phyloP scores from a whole-genome alignment of 148 eudicot genomes.

The Pouteria glomerata region DNA sequence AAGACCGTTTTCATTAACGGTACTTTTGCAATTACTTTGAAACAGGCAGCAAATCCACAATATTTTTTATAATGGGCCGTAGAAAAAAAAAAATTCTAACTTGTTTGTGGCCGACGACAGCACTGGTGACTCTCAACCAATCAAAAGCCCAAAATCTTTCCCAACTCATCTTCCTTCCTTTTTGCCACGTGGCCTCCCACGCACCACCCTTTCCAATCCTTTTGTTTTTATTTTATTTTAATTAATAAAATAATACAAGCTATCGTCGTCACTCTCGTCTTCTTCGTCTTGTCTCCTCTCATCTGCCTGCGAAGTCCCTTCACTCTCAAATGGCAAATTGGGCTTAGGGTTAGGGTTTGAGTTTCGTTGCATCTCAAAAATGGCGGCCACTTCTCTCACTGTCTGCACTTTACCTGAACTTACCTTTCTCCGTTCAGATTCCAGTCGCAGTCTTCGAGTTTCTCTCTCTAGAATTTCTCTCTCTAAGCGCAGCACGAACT shows the following conservation, averaged over 20 bases:
- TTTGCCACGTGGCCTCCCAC: not conserved
- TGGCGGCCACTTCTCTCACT: conserved; percentile 23
- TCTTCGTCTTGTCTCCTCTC: not conserved
- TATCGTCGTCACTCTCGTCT: not conserved
- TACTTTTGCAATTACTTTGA: no score
- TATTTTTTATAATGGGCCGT: no score
- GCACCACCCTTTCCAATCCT: no score
- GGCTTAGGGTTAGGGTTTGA: not conserved
- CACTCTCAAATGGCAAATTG: not conserved
- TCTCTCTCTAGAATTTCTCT: conserved; percentile 16
- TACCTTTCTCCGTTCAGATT: conserved; percentile 21
- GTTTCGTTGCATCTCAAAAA: conserved; percentile 3
- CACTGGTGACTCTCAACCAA: no score
- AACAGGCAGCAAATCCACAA: no score
- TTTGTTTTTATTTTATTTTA: not conserved
- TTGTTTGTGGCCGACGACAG: no score
- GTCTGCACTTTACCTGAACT: conserved; percentile 22
- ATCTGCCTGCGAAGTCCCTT: not conserved
- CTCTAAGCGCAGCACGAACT: conserved; percentile 10
- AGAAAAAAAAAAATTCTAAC: no score
- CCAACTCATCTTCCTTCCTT: not conserved
- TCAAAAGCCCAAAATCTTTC: not conserved
- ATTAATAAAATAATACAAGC: no score
- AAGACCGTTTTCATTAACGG: no score
- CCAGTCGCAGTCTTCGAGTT: conserved; percentile 18